Evolutionary conservation across 345 rosid genomes (phyloP).

Genomic region (Gossypium australe): DNA sequence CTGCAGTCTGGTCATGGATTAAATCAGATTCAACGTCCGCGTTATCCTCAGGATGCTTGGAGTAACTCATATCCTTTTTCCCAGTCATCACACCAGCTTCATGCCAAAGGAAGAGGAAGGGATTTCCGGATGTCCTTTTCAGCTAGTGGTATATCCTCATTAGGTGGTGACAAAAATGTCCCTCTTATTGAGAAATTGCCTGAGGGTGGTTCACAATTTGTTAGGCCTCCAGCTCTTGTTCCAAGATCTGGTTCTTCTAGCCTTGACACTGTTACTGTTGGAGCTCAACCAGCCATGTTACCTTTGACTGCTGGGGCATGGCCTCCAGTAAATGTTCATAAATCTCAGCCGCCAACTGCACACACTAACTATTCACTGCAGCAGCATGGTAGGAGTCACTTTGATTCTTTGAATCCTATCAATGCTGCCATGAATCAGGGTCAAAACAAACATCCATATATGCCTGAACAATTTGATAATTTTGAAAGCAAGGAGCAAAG

Average conservation of each 20-base stretch:
- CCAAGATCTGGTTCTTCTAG: conserved; percentile 44
- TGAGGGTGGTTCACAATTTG: conserved; percentile 37
- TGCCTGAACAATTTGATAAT: conserved; percentile 42
- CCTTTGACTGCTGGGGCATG: conserved; percentile 37
- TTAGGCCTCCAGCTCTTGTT: conserved; percentile 29
- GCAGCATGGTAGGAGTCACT: conserved; percentile 31
- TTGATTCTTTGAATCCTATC: conserved; percentile 44
- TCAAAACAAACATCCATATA: conserved; percentile 36
- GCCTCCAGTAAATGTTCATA: conserved; percentile 53
- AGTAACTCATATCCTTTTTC: conserved; percentile 32
- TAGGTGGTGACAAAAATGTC: conserved; percentile 36
- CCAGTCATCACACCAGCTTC: conserved; percentile 37
- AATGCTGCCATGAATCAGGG: conserved; percentile 37
- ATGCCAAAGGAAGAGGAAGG: conserved; percentile 38
- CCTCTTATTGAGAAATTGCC: conserved; percentile 36
- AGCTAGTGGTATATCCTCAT: conserved; percentile 35
- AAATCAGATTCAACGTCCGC: conserved; percentile 26
- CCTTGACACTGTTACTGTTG: conserved; percentile 34
- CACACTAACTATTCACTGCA: conserved; percentile 42
- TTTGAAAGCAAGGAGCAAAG: conserved; percentile 37
- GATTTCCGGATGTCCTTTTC: conserved; percentile 43
- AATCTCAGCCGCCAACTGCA: conserved; percentile 43
- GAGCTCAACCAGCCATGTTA: conserved; percentile 22
- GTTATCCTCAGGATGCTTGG: conserved; percentile 44
- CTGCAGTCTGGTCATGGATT: conserved; percentile 45